phyloP scores from a whole-genome alignment of 116 monocot species.

The Zostera marina region DNA sequence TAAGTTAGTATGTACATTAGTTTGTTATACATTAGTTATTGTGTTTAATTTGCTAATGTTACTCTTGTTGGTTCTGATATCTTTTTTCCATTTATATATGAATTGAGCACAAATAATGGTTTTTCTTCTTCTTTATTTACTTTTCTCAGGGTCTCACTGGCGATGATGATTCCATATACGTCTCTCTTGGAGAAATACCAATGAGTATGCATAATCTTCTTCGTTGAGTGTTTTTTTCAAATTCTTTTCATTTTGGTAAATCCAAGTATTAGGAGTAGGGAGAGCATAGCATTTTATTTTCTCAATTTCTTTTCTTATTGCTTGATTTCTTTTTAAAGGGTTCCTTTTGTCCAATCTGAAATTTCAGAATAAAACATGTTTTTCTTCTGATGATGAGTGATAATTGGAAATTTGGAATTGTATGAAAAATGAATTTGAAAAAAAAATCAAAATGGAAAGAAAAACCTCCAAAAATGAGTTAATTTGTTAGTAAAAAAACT shows the following conservation, averaged over 20 bases:
- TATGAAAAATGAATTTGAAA: background rate
- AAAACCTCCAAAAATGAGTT: background rate
- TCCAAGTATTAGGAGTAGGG: background rate
- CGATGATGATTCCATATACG: conserved; percentile 75
- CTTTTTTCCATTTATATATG: background rate
- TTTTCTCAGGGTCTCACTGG: conserved; percentile 9
- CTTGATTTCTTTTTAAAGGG: background rate
- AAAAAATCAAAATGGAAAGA: background rate
- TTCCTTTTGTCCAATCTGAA: too few species aligned
- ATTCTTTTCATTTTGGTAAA: background rate
- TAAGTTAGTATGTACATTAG: background rate
- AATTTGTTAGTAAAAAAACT: background rate
- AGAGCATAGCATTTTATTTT: background rate
- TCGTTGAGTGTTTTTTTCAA: background rate
- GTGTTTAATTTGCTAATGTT: background rate
- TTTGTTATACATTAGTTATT: background rate
- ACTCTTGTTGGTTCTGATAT: background rate
- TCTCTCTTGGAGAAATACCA: conserved; percentile 49
- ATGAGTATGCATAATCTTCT: conserved; percentile 27
- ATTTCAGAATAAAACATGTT: too few species aligned
- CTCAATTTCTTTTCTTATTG: background rate
- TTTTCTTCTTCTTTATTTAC: background rate
- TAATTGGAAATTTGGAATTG: background rate
- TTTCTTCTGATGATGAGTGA: too few species aligned
- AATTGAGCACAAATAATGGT: background rate